Base-by-base conservation (phyloP, 2,329 filamentous ascomycete species). In the Penicillium sp. region DNA sequence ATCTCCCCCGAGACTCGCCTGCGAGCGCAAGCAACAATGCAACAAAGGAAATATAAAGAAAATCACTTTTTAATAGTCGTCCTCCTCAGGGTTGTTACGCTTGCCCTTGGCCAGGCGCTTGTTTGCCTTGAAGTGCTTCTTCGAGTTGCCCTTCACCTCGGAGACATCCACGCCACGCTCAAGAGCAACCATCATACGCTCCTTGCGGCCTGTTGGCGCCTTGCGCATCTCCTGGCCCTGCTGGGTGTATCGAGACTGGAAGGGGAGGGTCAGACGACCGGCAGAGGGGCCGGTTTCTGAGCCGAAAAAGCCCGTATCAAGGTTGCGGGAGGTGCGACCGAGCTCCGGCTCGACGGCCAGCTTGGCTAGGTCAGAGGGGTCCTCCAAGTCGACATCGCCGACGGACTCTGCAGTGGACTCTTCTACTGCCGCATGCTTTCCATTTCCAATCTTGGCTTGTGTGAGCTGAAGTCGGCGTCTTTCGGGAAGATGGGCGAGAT, bases 301-400 rank as follows among this genome's bases (percentile, higher is more conserved):
- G 6, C 83, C 87, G 71, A 99, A 99, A 80, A 97, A 99, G n/a
- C 85, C 84, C 69, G 88, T 90, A 77, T 99, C 94, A 20, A 99
- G 79, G 55, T 82, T 84, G 61, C 85, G 79, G 0, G 91, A 89
- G 71, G 96, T 96, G 32, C 82, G 74, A 1, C 92, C 91, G 2
- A 56, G 55, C 44, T 84, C 79, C 5, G 5, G 83, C 66, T 3
- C 78, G 70, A 64, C 73, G 60, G 43, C 7, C 8, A 35, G 9
- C 9, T 56, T 57, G 42, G 56, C 42, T 24, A 50, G 50, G 11
- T 56, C 52, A 9, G 54, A 55, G 14, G 55, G 50, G 24, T 66
- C 61, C 46, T 72, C 66, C 4, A 66, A 63, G 14, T 73, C 63
- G 11, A 65, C 40, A n/a, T 74, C 69, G n/a, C 56, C 55, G 13